Conservation (phyloP, 2,329 filamentous ascomycete species). For the Claviceps fusiformis region DNA sequence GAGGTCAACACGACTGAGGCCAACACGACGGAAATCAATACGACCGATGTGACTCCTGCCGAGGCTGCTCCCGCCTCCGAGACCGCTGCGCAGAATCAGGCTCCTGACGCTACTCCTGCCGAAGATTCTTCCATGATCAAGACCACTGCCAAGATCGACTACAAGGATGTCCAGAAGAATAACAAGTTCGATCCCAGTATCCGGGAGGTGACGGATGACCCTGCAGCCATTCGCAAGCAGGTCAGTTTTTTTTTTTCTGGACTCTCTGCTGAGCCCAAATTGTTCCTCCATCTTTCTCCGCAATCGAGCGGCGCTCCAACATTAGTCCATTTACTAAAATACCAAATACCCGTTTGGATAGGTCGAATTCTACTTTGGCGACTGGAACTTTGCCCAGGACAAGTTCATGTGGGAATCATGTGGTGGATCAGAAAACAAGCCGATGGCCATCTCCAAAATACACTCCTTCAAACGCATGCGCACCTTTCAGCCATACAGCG, state of each 20-base stretch:
- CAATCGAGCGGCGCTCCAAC: background rate
- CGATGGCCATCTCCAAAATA: slow-evolving; percentile 65
- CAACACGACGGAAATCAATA: slow-evolving; percentile 1
- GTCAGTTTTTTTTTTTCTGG: slow-evolving; percentile 28
- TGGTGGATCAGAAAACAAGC: slow-evolving; percentile 66
- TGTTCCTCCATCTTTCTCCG: background rate
- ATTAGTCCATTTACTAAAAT: background rate
- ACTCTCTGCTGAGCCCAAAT: background rate
- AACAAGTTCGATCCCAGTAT: slow-evolving; percentile 58
- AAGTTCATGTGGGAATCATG: slow-evolving; percentile 73
- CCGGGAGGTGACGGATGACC: slow-evolving; percentile 61
- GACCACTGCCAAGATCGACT: slow-evolving; percentile 28
- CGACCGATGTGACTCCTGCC: slow-evolving; percentile 6
- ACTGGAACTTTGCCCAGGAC: slow-evolving; percentile 79
- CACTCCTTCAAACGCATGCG: slow-evolving; percentile 92
- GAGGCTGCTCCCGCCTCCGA: slow-evolving; percentile 9
- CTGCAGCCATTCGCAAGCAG: slow-evolving; percentile 70
- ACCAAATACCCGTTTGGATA: too few relatives aligned
- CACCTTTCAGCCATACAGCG: slow-evolving; percentile 77
- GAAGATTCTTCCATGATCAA: slow-evolving; percentile 25
- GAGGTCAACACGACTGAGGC: slow-evolving; percentile 14
- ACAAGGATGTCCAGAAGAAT: slow-evolving; percentile 36
- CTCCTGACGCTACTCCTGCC: slow-evolving; percentile 14
- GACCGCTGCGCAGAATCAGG: slow-evolving; percentile 11
- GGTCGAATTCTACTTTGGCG: slow-evolving; percentile 94